These are phyloP conservation scores for Jasminum sambac DNA, from an alignment of 257 asterid species.

Conservation along the genomic window DNA sequence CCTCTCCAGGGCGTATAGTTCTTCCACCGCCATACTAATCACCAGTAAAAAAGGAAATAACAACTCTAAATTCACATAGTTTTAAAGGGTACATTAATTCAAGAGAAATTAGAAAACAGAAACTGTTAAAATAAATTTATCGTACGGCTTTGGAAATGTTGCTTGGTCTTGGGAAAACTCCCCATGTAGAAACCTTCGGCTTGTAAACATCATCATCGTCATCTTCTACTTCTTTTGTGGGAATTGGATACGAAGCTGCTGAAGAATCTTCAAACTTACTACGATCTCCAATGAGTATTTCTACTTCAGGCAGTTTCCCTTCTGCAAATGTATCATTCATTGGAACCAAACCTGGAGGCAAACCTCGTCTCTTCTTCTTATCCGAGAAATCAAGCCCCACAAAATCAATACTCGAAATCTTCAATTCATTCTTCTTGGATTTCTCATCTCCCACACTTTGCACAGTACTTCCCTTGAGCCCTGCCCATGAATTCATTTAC, in stretches of 20 bases:
- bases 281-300: constrained; percentile 71
- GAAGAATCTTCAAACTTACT: constrained; percentile 56
- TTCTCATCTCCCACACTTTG: constrained; percentile 27
- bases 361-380: constrained; percentile 60
- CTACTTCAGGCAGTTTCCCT: constrained; percentile 77
- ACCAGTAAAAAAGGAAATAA: constrained; percentile 17
- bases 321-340: constrained; percentile 52
- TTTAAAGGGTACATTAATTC: neutral
- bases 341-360: constrained; percentile 85
- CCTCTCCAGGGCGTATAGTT: constrained; percentile 80
- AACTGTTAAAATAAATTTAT: neutral
- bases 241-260: constrained; percentile 23
- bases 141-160: constrained; percentile 82
- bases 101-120: neutral
- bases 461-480: constrained; percentile 37
- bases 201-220: constrained; percentile 56
- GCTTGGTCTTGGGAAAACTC: constrained; percentile 88
- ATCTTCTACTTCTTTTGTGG: constrained; percentile 35
- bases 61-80: neutral
- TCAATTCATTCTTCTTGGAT: constrained; percentile 40
- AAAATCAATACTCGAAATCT: constrained; percentile 70
- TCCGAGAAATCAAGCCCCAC: constrained; percentile 86
- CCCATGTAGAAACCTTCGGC: constrained; percentile 99
- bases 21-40: constrained; percentile 90
- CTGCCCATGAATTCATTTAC: constrained; percentile 34